A percentile compares a stretch with the other conserved stretches of the same genome.
Conservation (phyloP, 257 asterid genomes). For the Fraxinus excelsior region DNA sequence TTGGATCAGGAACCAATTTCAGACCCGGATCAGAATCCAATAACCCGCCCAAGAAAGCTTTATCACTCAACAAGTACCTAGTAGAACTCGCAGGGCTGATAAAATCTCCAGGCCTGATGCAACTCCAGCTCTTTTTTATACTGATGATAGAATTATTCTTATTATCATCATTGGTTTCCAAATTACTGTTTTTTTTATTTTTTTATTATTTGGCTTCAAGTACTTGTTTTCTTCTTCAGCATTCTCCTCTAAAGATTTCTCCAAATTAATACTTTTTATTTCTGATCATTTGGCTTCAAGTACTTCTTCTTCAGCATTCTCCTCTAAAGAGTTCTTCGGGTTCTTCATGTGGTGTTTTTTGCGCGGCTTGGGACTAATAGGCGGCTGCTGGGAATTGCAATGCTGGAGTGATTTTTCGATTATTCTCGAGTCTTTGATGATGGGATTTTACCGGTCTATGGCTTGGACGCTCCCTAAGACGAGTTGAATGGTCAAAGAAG, state of each 20-base stretch:
- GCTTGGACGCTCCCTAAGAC: neutral
- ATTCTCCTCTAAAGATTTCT: slow-evolving; percentile 23
- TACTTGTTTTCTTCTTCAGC: slow-evolving; percentile 25
- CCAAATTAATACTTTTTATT: too few species aligned
- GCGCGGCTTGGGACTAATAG: slow-evolving; percentile 33
- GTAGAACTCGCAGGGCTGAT: slow-evolving; percentile 80
- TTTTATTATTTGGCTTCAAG: neutral
- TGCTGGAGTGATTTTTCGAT: slow-evolving; percentile 28
- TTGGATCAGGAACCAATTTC: slow-evolving; percentile 12
- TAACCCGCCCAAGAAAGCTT: slow-evolving; percentile 28
- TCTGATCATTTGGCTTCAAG: slow-evolving; percentile 1
- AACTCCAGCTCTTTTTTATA: slow-evolving; percentile 56
- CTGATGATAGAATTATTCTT: neutral
- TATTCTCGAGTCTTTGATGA: slow-evolving; percentile 48
- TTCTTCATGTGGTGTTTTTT: slow-evolving; percentile 26
- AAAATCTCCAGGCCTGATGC: slow-evolving; percentile 50
- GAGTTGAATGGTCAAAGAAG: neutral
- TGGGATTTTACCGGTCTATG: slow-evolving; percentile 58
- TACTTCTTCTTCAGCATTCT: slow-evolving; percentile 23
- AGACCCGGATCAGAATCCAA: slow-evolving; percentile 43
- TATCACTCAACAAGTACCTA: slow-evolving; percentile 64
- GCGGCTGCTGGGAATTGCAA: slow-evolving; percentile 25
- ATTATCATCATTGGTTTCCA: neutral
- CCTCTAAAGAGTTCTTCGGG: slow-evolving; percentile 22
- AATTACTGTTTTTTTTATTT: neutral